Evolutionary conservation across 2,329 filamentous ascomycete genomes (phyloP), one percentile per base, ranked within the genome.

Genomic region (Ascochyta lentis): DNA sequence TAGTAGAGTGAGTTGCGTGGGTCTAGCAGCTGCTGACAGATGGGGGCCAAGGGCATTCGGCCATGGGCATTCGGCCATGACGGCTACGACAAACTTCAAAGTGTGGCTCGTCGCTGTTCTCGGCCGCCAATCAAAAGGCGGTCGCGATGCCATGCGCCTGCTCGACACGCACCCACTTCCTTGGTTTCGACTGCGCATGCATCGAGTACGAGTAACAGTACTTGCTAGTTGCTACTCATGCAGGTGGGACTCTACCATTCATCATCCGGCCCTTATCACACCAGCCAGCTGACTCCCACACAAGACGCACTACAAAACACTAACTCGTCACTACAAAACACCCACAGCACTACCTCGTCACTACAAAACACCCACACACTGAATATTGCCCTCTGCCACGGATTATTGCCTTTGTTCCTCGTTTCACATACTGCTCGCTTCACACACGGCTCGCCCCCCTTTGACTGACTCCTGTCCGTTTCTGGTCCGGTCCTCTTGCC

Each of bases 391-490:
- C 23, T 19, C 19, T 19, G 19, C 19, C 19, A 19, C 19, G 19
- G 19, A 19, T 3, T 19, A 56, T 56, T 56, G 53, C 27, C 27
- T 31, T 26, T 6, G 24, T 4, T 26, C 3, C 24, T 24, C 38
- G 31, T 9, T 7, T 19, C 44, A 38, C 47, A 16, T 51, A 35
- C 33, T 42, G 42, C 47, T 47, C 22, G 42, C 47, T 37, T 8
- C 47, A 47, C 29, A 35, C 16, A 46, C 42, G 42, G 47, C 53
- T 56, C 37, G 47, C 53, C 53, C 47, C 24, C 31, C 42, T 38
- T 44, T 51, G 53, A 56, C 42, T 47, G 53, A 26, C 53, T 56
- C 53, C 42, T 51, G 47, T 56, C 24, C 40, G 52, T 48, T 37
- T 56, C 24, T 45, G 45, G 33, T 42, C 41, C 53, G 53, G 47